Evolutionary conservation across 1,284 basidiomycete genomes (phyloP).

Genomic region (Lentinula novae-zelandiae): DNA sequence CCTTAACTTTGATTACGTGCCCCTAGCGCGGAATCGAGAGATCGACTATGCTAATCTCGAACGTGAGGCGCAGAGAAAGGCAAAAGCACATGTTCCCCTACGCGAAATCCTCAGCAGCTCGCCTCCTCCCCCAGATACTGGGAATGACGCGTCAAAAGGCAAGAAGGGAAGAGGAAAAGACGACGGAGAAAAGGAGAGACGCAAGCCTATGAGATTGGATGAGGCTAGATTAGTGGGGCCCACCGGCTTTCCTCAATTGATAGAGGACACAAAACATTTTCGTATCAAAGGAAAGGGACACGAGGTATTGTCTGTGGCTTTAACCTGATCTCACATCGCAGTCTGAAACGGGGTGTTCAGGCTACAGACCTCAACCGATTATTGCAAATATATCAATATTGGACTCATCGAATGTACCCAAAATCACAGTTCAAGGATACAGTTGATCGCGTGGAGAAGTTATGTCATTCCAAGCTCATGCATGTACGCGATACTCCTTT

Average conservation of each 20-base stretch:
- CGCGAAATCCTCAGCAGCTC: conserved; percentile 45
- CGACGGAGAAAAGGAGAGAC: conserved; percentile 42
- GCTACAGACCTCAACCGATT: conserved; percentile 72
- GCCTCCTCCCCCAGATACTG: conserved; percentile 38
- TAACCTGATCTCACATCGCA: background rate
- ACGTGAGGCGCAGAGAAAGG: conserved; percentile 46
- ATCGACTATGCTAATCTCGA: conserved; percentile 48
- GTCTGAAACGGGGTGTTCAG: conserved; percentile 34
- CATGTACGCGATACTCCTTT: conserved; percentile 45
- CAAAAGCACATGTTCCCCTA: conserved; percentile 32
- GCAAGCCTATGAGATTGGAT: conserved; percentile 61
- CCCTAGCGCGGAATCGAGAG: conserved; percentile 38
- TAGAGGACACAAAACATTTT: conserved; percentile 71
- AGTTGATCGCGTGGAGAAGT: conserved; percentile 74
- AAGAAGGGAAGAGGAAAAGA: conserved; percentile 24
- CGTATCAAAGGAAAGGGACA: conserved; percentile 83
- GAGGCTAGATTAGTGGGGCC: conserved; percentile 67
- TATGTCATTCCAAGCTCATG: conserved; percentile 83
- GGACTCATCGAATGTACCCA: conserved; percentile 89
- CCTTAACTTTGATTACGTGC: conserved; percentile 27
- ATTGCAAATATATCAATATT: conserved; percentile 84
- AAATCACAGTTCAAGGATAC: conserved; percentile 84
- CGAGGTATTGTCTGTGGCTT: conserved; percentile 51
- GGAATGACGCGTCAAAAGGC: conserved; percentile 17
- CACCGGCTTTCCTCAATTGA: conserved; percentile 75